phyloP scores from a whole-genome alignment of 169 alveolate species.

The Eimeria necatrix region DNA sequence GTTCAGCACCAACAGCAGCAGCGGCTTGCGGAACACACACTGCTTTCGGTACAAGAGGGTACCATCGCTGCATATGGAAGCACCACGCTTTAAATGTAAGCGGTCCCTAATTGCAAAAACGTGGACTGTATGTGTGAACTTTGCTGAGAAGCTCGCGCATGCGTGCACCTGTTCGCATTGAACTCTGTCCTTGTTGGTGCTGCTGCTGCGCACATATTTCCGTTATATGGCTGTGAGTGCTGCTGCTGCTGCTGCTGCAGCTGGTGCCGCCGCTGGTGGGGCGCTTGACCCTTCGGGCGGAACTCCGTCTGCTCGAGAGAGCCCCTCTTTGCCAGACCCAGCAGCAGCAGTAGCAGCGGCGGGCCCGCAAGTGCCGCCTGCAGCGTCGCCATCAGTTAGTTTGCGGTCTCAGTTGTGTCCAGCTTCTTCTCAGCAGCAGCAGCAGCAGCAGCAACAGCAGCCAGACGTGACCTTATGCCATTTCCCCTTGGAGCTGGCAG shows the following conservation, averaged over 20 bases:
- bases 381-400: neutral
- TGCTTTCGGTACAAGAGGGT: neutral
- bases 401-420: neutral
- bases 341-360: slow-evolving; percentile 65
- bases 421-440: neutral
- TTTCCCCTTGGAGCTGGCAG: neutral
- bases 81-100: neutral
- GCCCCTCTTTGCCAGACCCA: neutral
- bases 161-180: too few relatives aligned
- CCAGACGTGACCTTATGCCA: neutral
- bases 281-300: neutral
- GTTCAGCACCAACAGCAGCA: neutral
- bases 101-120: neutral
- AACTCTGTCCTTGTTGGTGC: neutral
- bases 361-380: neutral
- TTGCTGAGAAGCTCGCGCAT: too few relatives aligned
- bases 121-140: neutral
- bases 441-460: slow-evolving; percentile 29
- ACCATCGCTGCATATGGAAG: slow-evolving; percentile 32
- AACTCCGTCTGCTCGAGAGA: neutral
- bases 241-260: slow-evolving; percentile 59
- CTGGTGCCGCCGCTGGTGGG: neutral
- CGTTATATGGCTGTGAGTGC: slow-evolving; percentile 1
- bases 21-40: neutral
- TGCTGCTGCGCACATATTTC: neutral